Conservation (phyloP, 2,329 filamentous ascomycete genomes). For the Dothistroma septosporum region DNA sequence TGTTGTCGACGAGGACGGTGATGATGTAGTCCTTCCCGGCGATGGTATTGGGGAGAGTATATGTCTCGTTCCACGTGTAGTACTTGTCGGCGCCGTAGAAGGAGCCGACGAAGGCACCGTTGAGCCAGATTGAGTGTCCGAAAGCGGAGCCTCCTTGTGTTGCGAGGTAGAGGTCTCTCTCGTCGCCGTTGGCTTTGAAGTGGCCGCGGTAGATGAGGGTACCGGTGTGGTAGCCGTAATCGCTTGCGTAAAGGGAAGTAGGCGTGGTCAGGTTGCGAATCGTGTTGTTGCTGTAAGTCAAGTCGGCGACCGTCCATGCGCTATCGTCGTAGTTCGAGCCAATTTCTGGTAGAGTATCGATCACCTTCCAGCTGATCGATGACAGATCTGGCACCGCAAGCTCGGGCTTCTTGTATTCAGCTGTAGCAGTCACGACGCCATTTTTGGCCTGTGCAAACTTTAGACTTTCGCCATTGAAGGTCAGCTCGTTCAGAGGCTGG, state of each 20-base stretch:
- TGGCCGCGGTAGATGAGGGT: slow-evolving; percentile 65
- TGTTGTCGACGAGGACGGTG: slow-evolving; percentile 69
- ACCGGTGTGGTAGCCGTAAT: slow-evolving; percentile 71
- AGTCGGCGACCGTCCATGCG: slow-evolving; percentile 59
- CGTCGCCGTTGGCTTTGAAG: slow-evolving; percentile 61
- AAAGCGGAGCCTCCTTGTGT: slow-evolving; percentile 66
- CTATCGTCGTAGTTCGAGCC: slow-evolving; percentile 62
- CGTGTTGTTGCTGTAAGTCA: slow-evolving; percentile 59
- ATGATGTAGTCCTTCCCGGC: slow-evolving; percentile 58
- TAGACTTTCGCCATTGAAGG: slow-evolving; percentile 55
- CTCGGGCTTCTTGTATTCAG: slow-evolving; percentile 49
- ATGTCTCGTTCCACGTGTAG: slow-evolving; percentile 52
- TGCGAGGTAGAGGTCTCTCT: slow-evolving; percentile 50
- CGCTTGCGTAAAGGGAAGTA: slow-evolving; percentile 60
- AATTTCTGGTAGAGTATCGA: slow-evolving; percentile 70
- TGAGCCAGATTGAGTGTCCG: slow-evolving; percentile 64
- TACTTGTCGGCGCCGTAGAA: slow-evolving; percentile 55
- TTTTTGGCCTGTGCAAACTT: slow-evolving; percentile 26
- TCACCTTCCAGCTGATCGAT: slow-evolving; percentile 61
- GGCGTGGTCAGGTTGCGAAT: slow-evolving; percentile 56
- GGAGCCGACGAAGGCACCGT: slow-evolving; percentile 60
- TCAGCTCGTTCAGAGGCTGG: slow-evolving; percentile 49
- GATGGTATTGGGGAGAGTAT: slow-evolving; percentile 51
- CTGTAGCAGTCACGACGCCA: slow-evolving; percentile 50
- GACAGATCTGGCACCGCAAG: slow-evolving; percentile 57